Evolutionary conservation across 2,329 filamentous ascomycete species (phyloP), one percentile per base, ranked within the genome.

Genomic region (Alternaria infectoria): DNA sequence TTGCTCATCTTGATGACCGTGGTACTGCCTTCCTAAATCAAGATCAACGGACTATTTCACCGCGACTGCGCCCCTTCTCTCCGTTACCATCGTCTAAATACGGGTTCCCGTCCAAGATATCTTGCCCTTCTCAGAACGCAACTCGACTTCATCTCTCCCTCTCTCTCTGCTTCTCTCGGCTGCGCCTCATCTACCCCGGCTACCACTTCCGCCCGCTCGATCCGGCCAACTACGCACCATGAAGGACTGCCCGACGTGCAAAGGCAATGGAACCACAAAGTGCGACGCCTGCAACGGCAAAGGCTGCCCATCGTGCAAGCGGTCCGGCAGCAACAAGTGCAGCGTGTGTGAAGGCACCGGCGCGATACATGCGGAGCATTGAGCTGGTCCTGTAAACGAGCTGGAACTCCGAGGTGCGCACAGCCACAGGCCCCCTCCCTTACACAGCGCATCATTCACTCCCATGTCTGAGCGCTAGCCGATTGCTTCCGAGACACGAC

Each of bases 201-300:
- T 62, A 54, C 51, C 43, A 54, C 57, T 54, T 58, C 45, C 58
- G 45, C 57, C 60, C 59, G 28, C 54, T 45, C 32, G 30, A 66
- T 65, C 62, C 50, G 59, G 19, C n/a, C 54, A 54, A 44, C 49
- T 30, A 58, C 52, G 52, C 45, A 50, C 57, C 28, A 69, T 72
- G 67, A 77, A 77, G 66, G 74, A 77, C 70, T 78, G 76, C 59
- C 74, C 74, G 43, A 75, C 68, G 32, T 78, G 76, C 62, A 74
- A 65, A 47, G 76, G 76, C 57, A 74, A 77, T 52, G 76, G 76
- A 25, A 72, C 70, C 9, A 67, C 69, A 55, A 78, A 76, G 59
- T 78, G 76, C 68, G 75, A 77, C 47, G 65, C 59, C n/a, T 78
- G 76, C 67, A 72, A 73, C 55, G 76, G 76, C 57, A 68, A 52